Conservation (phyloP, 2,329 filamentous ascomycete genomes). For the Magnaporthales sp. region DNA sequence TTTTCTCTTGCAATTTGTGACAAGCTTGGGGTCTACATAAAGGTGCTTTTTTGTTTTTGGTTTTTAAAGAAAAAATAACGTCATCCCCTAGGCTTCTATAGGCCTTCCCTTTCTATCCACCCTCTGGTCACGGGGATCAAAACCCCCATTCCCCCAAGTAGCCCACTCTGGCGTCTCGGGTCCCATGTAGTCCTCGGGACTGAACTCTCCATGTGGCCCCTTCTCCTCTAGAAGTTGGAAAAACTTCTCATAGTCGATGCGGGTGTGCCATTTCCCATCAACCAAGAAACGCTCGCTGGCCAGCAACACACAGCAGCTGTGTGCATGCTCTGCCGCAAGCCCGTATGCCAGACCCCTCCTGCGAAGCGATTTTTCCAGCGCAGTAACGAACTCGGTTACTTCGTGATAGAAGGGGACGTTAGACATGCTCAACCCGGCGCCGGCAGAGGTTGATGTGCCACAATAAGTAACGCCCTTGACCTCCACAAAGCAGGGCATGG, state of each 20-base stretch:
- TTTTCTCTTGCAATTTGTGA: not conserved
- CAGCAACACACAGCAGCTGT: constrained; percentile 86
- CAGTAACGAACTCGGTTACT: constrained; percentile 71
- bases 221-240: constrained; percentile 73
- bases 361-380: constrained; percentile 60
- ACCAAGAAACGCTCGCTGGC: constrained; percentile 73
- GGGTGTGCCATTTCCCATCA: constrained; percentile 77
- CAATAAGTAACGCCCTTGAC: constrained; percentile 97
- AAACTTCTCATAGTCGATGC: constrained; percentile 85
- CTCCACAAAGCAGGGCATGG: constrained; percentile 85
- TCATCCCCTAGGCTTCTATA: constrained; percentile 29
- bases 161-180: constrained; percentile 86
- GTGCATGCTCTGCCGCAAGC: constrained; percentile 88
- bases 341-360: constrained; percentile 72
- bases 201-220: constrained; percentile 59
- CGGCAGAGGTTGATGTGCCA: constrained; percentile 76
- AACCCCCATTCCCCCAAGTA: constrained; percentile 87
- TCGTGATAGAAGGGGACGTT: constrained; percentile 97
- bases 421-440: constrained; percentile 87
- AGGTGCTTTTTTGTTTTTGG: not conserved
- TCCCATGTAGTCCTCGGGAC: constrained; percentile 85
- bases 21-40: not conserved
- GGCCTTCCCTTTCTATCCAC: constrained; percentile 79
- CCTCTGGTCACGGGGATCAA: constrained; percentile 81
- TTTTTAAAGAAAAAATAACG: not conserved